Base-by-base conservation (phyloP, 192 early-diverging fungal species). In the Podila epicladia region DNA sequence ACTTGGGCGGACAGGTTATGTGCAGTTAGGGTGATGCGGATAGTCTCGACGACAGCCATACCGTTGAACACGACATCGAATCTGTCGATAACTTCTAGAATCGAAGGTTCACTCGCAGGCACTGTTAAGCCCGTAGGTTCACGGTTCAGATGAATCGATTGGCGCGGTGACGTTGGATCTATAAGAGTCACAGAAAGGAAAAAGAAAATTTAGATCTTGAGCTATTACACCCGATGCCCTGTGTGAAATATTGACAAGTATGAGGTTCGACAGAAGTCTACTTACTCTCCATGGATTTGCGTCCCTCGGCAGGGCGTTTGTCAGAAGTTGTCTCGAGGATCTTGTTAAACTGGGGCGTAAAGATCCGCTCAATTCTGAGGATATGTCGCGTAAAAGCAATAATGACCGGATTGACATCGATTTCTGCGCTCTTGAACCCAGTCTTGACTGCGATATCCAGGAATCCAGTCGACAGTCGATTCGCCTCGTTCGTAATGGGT, bases 311-410 rank as follows among this genome's bases (percentile, higher is more conserved):
- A 2, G 62, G 71, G 5, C 71, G 60, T 48, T 64, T 80, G 33
- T 80, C 58, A 15, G 5, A 22, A 1, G 60, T 15, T 17, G 55
- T 41, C 37, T 79, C 72, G 4, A 66, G 20, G 12, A 75, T 71
- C 58, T 75, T 82, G 60, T 71, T 73, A 33, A 70, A 74, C 45
- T 64, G 65, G 0, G 85, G 72, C 2, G 75, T 78, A 35, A 89
- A 90, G 9, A 89, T 82, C 20, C 89, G 79, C 37, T 90, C 87
- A 12, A 90, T 85, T 29, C 74, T 82, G 2, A 90, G 71, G 72
- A 88, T 87, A 64, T 90, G 89, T 58, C 84, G 69, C 1, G 85
- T 84, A 68, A 91, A 88, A 3, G 89, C 88, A 5, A 91, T 66
- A 31, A 91, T 73, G 13, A 80, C 75, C 2, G 89, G 89, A 63